Conservation (phyloP, 805 yeast species). For the Saccharomycopsis guyanensis region DNA sequence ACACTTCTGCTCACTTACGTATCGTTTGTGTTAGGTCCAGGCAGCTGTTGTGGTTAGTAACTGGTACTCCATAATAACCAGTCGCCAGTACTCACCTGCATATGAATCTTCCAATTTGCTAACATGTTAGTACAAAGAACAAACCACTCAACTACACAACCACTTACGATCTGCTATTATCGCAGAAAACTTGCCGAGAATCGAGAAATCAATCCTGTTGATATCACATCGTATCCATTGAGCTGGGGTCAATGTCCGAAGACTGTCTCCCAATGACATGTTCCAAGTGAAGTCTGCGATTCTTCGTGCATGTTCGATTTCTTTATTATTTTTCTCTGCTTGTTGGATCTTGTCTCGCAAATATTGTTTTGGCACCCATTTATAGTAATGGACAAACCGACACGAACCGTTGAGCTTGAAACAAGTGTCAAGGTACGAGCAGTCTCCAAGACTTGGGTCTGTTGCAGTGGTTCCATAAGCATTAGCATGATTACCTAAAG, state of each 20-base stretch:
- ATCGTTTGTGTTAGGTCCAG: not conserved
- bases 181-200: conserved; percentile 74
- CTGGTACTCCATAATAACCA: not conserved
- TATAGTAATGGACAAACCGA: conserved; percentile 71
- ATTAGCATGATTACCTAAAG: conserved; percentile 6
- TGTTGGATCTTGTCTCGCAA: not conserved
- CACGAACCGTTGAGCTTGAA: conserved; percentile 69
- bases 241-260: conserved; percentile 36
- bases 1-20: not conserved
- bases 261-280: conserved; percentile 31
- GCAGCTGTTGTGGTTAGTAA: not conserved
- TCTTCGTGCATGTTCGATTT: conserved; percentile 7
- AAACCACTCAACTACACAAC: no score
- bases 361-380: conserved; percentile 34
- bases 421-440: conserved; percentile 91
- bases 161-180: conserved; percentile 78
- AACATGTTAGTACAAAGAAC: no score
- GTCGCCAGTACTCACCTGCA: conserved; percentile 38
- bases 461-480: conserved; percentile 36
- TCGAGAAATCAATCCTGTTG: conserved; percentile 56
- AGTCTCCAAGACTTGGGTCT: conserved; percentile 72
- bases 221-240: conserved; percentile 91
- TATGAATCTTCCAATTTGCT: conserved; percentile 92
- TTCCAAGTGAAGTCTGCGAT: conserved; percentile 41
- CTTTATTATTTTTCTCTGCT: not conserved